phyloP scores from a whole-genome alignment of 2,329 filamentous ascomycete species.

The Diplodia corticola region DNA sequence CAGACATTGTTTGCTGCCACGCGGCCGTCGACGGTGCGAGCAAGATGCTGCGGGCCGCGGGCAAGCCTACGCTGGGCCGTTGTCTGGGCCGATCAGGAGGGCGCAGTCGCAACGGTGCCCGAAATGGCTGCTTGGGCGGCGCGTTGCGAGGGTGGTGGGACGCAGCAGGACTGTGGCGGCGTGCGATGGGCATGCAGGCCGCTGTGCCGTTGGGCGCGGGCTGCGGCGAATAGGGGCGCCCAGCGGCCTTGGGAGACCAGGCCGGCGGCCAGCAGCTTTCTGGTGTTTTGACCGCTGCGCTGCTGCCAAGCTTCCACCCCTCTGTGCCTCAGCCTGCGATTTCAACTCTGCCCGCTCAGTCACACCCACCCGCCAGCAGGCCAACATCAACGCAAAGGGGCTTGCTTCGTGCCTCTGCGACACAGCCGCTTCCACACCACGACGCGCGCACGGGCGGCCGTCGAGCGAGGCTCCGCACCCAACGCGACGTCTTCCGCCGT shows the following conservation, averaged over 20 bases:
- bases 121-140: background rate
- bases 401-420: conserved; percentile 14
- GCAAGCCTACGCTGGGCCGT: conserved; percentile 1
- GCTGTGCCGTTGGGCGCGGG: background rate
- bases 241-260: background rate
- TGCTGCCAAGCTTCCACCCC: background rate
- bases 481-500: background rate
- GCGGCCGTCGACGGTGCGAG: background rate
- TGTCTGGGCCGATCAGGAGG: conserved; percentile 12
- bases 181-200: background rate
- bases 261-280: background rate
- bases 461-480: conserved; percentile 18
- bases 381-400: conserved; percentile 8
- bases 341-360: conserved; percentile 18
- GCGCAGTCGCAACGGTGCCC: conserved; percentile 16
- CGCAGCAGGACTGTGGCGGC: background rate
- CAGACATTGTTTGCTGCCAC: background rate
- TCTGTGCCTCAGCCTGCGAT: background rate
- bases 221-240: conserved; percentile 17
- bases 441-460: conserved; percentile 21
- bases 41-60: conserved; percentile 3
- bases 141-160: background rate
- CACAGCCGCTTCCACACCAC: conserved; percentile 10
- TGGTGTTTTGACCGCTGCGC: conserved; percentile 8
- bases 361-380: conserved; percentile 10